These are phyloP conservation scores for Asterionellopsis glacialis DNA, from an alignment of 108 stramenopile genomes.

Conservation along the genomic window DNA sequence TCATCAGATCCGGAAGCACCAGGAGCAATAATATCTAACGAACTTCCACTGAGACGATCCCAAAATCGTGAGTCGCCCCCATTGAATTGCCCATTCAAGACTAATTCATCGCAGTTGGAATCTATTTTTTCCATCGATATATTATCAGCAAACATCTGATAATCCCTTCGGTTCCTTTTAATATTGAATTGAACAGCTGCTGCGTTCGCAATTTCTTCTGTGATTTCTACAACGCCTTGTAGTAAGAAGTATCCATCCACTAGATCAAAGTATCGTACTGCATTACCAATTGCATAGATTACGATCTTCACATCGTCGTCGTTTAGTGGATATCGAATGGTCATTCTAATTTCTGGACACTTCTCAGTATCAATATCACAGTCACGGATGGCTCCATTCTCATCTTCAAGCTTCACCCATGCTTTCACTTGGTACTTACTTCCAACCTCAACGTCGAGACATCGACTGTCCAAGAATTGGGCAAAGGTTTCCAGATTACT, in stretches of 20 bases:
- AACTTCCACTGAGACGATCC: not conserved
- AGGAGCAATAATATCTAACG: too few species aligned
- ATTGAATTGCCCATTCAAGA: not conserved
- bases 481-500: not conserved
- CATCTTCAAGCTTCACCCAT: not conserved
- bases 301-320: not conserved
- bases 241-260: not conserved
- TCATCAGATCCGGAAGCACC: not conserved
- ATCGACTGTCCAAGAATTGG: not conserved
- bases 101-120: not conserved
- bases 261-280: not conserved
- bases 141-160: not conserved
- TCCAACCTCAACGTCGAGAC: not conserved
- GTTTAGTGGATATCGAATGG: not conserved
- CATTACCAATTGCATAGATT: not conserved
- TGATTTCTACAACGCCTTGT: not conserved
- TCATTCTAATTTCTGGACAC: not conserved
- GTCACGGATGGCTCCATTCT: not conserved
- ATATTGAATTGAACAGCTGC: not conserved
- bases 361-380: not conserved
- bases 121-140: not conserved
- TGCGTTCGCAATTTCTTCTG: not conserved
- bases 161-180: not conserved
- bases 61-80: not conserved
- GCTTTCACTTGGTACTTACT: not conserved